Conservation (phyloP, 2,329 filamentous ascomycete species). For the Colletotrichum navitas region DNA sequence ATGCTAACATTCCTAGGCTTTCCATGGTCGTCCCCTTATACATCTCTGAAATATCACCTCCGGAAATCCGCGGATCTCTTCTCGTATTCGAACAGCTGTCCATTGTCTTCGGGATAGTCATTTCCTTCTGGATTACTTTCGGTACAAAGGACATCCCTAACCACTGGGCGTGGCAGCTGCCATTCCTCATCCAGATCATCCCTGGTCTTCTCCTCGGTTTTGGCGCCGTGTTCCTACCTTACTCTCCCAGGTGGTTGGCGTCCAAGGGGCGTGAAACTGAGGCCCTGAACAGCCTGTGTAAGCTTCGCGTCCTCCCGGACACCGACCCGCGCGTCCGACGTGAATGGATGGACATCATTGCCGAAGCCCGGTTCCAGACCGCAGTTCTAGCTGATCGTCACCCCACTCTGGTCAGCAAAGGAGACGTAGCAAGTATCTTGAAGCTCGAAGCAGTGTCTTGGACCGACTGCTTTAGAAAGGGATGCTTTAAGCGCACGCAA, state of each 20-base stretch:
- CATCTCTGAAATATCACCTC: conserved; percentile 56
- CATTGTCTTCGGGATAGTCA: conserved; percentile 50
- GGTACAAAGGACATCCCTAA: conserved; percentile 44
- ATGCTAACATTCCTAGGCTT: conserved; percentile 45
- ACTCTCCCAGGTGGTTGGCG: conserved; percentile 48
- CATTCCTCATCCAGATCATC: conserved; percentile 50
- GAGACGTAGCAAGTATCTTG: conserved; percentile 51
- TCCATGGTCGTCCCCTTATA: conserved; percentile 63
- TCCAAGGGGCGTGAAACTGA: conserved; percentile 53
- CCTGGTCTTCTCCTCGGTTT: conserved; percentile 45
- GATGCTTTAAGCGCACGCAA: conserved; percentile 59
- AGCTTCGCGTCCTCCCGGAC: conserved; percentile 41
- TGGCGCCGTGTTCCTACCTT: conserved; percentile 47
- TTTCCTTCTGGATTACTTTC: conserved; percentile 48
- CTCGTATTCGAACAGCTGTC: conserved; percentile 50
- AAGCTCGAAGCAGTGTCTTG: conserved; percentile 63
- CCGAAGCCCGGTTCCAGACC: conserved; percentile 39
- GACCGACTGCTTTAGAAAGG: conserved; percentile 62
- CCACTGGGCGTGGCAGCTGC: conserved; percentile 47
- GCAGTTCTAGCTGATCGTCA: conserved; percentile 49
- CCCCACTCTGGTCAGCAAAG: conserved; percentile 51
- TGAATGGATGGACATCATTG: conserved; percentile 43
- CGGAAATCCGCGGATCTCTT: conserved; percentile 53
- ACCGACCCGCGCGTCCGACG: conserved; percentile 42
- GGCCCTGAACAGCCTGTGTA: conserved; percentile 44